phyloP scores from a whole-genome alignment of 768 basidiomycete genomes.

The Leccinum variicolor region DNA sequence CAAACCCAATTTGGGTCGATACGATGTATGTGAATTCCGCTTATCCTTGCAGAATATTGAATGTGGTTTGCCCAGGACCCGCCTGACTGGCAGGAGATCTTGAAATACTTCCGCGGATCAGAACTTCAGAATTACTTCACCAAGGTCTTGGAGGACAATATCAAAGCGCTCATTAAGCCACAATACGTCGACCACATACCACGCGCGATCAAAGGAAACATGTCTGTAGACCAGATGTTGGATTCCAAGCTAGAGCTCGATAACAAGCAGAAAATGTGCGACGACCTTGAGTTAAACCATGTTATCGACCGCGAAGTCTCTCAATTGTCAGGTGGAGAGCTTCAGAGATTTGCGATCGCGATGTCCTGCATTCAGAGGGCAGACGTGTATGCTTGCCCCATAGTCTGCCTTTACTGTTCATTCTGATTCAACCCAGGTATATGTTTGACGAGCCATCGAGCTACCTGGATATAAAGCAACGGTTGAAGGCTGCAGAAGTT shows the following conservation, averaged over 20 bases:
- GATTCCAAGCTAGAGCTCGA: conserved; percentile 85
- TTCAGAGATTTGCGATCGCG: conserved; percentile 97
- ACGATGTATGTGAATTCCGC: conserved; percentile 62
- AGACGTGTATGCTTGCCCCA: conserved; percentile 70
- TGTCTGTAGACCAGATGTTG: conserved; percentile 90
- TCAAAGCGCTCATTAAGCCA: conserved; percentile 98
- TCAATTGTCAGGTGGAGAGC: conserved; percentile 93
- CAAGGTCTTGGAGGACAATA: conserved; percentile 96
- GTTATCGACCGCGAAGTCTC: conserved; percentile 81
- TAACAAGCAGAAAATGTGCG: conserved; percentile 84
- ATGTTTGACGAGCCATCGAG: conserved; percentile 99
- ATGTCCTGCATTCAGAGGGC: conserved; percentile 95
- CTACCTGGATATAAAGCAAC: conserved; percentile 96
- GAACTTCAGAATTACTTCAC: conserved; percentile 99
- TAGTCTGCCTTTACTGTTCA: neutral
- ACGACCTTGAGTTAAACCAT: conserved; percentile 82
- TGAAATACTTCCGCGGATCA: conserved; percentile 97
- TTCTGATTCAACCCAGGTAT: conserved; percentile 51
- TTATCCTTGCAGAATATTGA: neutral
- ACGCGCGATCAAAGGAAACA: conserved; percentile 84
- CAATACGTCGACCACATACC: conserved; percentile 99
- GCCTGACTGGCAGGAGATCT: conserved; percentile 98
- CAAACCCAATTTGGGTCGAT: conserved; percentile 96
- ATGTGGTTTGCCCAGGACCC: conserved; percentile 61
- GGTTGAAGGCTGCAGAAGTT: conserved; percentile 90